These are phyloP conservation scores for Cordia subcordata DNA, from an alignment of 257 asterid genomes.

Conservation along the genomic window DNA sequence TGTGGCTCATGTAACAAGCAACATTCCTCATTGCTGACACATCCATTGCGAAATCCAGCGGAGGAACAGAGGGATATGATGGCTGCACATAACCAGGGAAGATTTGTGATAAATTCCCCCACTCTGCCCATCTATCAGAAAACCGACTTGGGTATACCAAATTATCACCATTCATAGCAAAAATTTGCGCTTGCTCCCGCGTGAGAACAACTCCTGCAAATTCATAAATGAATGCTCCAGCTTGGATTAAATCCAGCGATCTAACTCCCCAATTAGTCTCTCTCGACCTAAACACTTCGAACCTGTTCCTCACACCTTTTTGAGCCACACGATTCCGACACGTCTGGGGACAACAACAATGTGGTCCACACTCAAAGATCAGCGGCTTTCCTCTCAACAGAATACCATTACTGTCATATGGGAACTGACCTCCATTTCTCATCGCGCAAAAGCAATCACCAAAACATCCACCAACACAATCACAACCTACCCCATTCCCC, in stretches of 20 bases:
- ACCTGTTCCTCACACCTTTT: constrained; percentile 62
- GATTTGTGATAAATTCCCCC: constrained; percentile 69
- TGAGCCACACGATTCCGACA: constrained; percentile 79
- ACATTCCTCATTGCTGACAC: constrained; percentile 79
- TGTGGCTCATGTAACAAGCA: constrained; percentile 90
- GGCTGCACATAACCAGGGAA: constrained; percentile 57
- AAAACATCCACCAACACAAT: constrained; percentile 51
- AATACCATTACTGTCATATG: constrained; percentile 58
- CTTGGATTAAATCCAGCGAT: constrained; percentile 75
- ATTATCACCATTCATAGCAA: constrained; percentile 84
- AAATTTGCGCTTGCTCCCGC: constrained; percentile 57
- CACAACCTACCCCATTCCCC: constrained; percentile 48
- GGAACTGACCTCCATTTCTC: constrained; percentile 73
- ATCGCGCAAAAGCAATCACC: constrained; percentile 58
- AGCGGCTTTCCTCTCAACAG: constrained; percentile 73
- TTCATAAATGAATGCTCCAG: constrained; percentile 88
- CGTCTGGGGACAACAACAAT: constrained; percentile 63
- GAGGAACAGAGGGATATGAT: constrained; percentile 54
- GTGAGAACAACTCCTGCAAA: constrained; percentile 80
- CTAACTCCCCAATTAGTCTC: constrained; percentile 94
- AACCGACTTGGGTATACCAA: constrained; percentile 71
- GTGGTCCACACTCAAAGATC: constrained; percentile 81
- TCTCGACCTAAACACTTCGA: constrained; percentile 80
- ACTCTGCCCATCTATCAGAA: constrained; percentile 69
- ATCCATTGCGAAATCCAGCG: constrained; percentile 82